Evolutionary conservation across 495 filamentous ascomycete genomes (phyloP).

Genomic region (Aspergillus campestris): DNA sequence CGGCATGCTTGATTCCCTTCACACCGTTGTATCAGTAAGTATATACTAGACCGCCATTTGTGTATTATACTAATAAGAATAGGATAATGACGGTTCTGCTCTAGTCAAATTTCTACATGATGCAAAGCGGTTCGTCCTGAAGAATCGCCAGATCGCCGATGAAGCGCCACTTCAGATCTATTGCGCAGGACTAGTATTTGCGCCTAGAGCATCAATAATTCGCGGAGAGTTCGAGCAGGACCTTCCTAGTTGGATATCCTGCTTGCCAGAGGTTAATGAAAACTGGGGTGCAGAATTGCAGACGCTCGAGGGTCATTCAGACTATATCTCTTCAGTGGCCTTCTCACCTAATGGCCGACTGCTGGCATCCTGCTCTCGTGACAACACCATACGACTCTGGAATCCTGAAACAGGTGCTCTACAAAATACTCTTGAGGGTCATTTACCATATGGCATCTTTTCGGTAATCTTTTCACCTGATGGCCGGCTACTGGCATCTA

Average conservation of each 20-base stretch:
- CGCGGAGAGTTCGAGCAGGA: conserved; percentile 5
- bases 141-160: conserved; percentile 20
- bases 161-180: conserved; percentile 17
- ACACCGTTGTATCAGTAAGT: background rate
- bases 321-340: too few species aligned
- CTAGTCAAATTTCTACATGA: conserved; percentile 22
- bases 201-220: conserved; percentile 20
- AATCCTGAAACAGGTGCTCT: background rate
- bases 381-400: background rate
- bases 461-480: too few species aligned
- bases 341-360: conserved; percentile 7
- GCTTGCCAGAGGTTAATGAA: conserved; percentile 3
- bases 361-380: conserved; percentile 7
- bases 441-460: background rate
- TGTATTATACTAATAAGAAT: background rate
- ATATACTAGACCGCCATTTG: background rate
- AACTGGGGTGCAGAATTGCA: background rate
- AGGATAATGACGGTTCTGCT: conserved; percentile 11
- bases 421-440: background rate
- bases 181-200: conserved; percentile 25
- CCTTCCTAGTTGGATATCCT: background rate
- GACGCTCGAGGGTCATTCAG: conserved; percentile 4
- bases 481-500: too few species aligned
- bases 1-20: background rate
- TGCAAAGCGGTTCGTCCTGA: conserved; percentile 24